These are phyloP conservation scores for Avicennia marina DNA, from an alignment of 257 asterid species.

Conservation along the genomic window DNA sequence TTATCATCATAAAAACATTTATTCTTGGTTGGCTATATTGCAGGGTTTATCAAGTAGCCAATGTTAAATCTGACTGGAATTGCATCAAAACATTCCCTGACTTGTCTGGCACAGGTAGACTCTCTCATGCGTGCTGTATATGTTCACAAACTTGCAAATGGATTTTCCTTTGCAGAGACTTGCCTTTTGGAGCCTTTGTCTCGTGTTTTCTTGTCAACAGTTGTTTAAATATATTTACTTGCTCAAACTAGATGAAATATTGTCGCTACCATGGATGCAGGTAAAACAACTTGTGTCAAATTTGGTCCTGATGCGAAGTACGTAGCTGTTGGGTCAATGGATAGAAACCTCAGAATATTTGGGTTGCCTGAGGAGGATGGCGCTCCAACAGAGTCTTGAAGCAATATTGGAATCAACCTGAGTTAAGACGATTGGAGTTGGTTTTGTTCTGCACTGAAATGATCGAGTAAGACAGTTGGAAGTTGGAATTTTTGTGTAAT, in stretches of 20 bases:
- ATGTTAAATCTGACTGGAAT: constrained; percentile 88
- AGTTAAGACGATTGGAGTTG: constrained; percentile 7
- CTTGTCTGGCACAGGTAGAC: constrained; percentile 90
- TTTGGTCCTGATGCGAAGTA: constrained; percentile 88
- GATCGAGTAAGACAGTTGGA: neutral
- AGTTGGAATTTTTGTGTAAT: constrained; percentile 6
- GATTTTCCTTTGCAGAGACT: neutral
- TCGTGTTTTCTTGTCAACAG: neutral
- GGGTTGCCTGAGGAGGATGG: constrained; percentile 69
- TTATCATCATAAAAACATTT: neutral
- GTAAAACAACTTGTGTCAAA: constrained; percentile 69
- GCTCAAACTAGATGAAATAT: neutral
- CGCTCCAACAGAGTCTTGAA: constrained; percentile 48
- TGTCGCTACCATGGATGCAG: constrained; percentile 30
- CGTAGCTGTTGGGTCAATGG: constrained; percentile 96
- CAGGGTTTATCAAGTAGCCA: constrained; percentile 89
- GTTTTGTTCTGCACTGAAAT: constrained; percentile 1
- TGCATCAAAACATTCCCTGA: constrained; percentile 87
- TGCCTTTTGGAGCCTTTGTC: neutral
- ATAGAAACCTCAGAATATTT: constrained; percentile 82
- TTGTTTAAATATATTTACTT: neutral
- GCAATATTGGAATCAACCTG: neutral
- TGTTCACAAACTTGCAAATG: neutral
- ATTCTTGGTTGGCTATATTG: constrained; percentile 9
- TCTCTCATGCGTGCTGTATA: constrained; percentile 11